Conservation (phyloP, 192 early-diverging fungal species). For the Dispira simplex region DNA sequence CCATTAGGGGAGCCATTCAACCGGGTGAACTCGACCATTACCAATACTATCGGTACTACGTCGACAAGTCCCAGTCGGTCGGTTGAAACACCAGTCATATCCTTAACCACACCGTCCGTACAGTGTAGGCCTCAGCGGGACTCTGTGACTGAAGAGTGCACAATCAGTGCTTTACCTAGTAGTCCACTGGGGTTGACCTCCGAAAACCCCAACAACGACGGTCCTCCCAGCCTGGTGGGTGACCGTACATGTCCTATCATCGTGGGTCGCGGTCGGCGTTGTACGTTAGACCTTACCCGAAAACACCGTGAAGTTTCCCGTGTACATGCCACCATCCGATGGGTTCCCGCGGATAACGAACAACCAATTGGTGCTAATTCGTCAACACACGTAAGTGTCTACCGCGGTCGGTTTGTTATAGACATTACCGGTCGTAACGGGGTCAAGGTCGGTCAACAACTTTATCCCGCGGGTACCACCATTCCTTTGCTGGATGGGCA, state of each 20-base stretch:
- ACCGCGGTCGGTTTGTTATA: slow-evolving; percentile 14
- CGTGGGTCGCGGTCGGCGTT: slow-evolving; percentile 1
- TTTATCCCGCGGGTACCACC: slow-evolving; percentile 15
- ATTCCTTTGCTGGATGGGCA: slow-evolving; percentile 17
- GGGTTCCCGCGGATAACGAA: not conserved
- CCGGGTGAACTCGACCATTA: too few relatives aligned
- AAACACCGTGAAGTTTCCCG: slow-evolving; percentile 6
- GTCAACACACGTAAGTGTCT: not conserved
- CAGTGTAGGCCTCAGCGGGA: too few relatives aligned
- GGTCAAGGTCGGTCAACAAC: slow-evolving; percentile 23
- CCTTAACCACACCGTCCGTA: too few relatives aligned
- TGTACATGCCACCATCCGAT: slow-evolving; percentile 6
- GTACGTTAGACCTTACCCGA: slow-evolving; percentile 5
- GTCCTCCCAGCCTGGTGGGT: not conserved
- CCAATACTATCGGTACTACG: too few relatives aligned
- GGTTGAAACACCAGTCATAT: too few relatives aligned
- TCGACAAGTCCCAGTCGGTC: too few relatives aligned
- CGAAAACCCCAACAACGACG: not conserved
- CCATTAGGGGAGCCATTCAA: too few relatives aligned
- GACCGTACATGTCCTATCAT: not conserved
- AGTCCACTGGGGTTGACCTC: not conserved
- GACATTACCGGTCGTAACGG: slow-evolving; percentile 26
- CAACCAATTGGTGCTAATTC: not conserved
- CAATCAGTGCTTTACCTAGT: too few relatives aligned
- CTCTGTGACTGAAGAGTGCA: too few relatives aligned